A percentile compares a stretch with the other conserved stretches of the same genome.
Evolutionary conservation across 768 basidiomycete species (phyloP).

Genomic region (Melanogaster broomeanus): DNA sequence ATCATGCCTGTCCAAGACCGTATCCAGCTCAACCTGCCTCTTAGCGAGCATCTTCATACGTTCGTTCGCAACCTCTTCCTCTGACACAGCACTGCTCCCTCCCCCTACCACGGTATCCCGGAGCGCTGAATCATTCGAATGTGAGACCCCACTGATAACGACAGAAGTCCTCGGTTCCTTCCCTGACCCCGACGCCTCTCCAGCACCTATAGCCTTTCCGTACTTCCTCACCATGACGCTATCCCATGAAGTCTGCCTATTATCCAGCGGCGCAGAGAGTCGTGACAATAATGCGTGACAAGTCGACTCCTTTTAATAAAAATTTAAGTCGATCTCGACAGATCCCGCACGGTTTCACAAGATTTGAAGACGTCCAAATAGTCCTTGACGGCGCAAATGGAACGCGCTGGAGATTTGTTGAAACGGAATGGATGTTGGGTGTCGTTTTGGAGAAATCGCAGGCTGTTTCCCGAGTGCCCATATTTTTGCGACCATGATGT

Average conservation of each 20-base stretch:
- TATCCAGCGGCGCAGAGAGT: too few species aligned
- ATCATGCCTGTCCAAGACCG: conserved; percentile 68
- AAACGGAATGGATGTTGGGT: conserved; percentile 12
- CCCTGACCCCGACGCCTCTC: conserved; percentile 16
- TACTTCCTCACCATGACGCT: conserved; percentile 25
- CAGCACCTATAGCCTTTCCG: conserved; percentile 8
- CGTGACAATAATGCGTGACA: too few species aligned
- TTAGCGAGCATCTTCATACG: conserved; percentile 52
- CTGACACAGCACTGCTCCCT: conserved; percentile 9
- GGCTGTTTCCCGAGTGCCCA: conserved; percentile 19
- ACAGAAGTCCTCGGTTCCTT: conserved; percentile 3
- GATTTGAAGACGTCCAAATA: conserved; percentile 51
- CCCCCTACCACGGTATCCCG: background rate
- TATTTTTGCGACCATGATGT: conserved; percentile 40
- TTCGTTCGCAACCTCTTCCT: conserved; percentile 33
- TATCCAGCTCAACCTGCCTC: conserved; percentile 60
- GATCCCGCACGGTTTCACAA: conserved; percentile 64
- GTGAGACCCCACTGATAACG: background rate
- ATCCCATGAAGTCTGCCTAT: background rate
- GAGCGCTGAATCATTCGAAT: background rate
- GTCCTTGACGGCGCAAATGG: background rate
- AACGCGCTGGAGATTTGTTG: conserved; percentile 1
- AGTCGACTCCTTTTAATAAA: background rate
- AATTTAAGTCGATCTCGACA: conserved; percentile 53
- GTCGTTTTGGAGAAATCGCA: conserved; percentile 28